Evolutionary conservation across 495 filamentous ascomycete genomes (phyloP).

Genomic region (Lasiosphaeria hispida): DNA sequence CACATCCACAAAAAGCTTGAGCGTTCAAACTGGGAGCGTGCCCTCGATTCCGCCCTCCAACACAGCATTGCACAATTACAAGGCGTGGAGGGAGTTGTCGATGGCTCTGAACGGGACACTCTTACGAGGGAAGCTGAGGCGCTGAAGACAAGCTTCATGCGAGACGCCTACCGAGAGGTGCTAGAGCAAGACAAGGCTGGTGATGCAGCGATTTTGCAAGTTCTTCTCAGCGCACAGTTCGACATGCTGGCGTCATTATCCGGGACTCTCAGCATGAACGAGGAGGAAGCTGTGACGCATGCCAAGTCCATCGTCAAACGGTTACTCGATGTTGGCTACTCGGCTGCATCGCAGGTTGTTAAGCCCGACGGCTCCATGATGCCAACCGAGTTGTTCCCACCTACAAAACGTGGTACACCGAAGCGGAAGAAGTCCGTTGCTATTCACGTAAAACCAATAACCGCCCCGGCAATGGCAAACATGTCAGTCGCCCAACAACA

Average conservation of each 20-base stretch:
- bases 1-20: conserved; percentile 81
- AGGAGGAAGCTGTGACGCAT: conserved; percentile 75
- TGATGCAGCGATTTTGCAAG: conserved; percentile 73
- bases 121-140: conserved; percentile 80
- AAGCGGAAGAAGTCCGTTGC: conserved; percentile 66
- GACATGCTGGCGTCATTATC: conserved; percentile 81
- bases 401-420: conserved; percentile 65
- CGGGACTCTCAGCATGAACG: conserved; percentile 74
- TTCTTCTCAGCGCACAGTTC: conserved; percentile 84
- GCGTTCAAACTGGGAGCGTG: conserved; percentile 80
- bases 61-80: conserved; percentile 77
- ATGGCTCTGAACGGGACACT: conserved; percentile 67
- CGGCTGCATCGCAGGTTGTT: conserved; percentile 74
- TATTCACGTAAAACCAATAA: conserved; percentile 30
- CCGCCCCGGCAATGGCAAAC: conserved; percentile 35
- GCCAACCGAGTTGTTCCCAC: conserved; percentile 62
- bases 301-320: conserved; percentile 77
- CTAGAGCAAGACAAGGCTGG: conserved; percentile 79
- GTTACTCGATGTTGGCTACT: conserved; percentile 71
- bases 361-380: conserved; percentile 79
- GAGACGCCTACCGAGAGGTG: conserved; percentile 74
- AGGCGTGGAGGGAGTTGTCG: conserved; percentile 64
- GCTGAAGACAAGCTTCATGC: conserved; percentile 75
- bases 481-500: conserved; percentile 40
- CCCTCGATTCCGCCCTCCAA: conserved; percentile 81